Evolutionary conservation across 306 rosid species (phyloP), one percentile per base, ranked within the genome.

Genomic region (Cajanus cajan): DNA sequence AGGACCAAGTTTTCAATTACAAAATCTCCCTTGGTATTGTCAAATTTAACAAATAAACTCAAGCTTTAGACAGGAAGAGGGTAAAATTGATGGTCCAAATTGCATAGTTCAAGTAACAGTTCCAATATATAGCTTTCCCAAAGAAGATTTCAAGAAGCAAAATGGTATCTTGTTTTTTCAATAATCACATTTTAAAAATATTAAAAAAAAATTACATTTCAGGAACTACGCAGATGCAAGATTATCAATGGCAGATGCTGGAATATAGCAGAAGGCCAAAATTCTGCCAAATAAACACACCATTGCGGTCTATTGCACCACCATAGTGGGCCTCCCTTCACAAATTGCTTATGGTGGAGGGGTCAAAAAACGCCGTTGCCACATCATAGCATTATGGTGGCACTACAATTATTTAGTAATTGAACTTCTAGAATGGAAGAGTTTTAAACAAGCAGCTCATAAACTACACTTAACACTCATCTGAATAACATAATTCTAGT

Each of bases 1-100:
- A 62, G 54, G 52, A 80, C 57, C 43, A 43, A 15, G 19, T 80
- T 71, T 66, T 47, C 58, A 61, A 73, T 59, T 68, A 33, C 65
- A n/a, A 72, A 36, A 79, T 71, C 44, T 70, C 47, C 36, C 47
- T 74, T 24, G 58, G 21, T 64, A 18, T 70, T 55, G 34, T 66
- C 78, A 80, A 79, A 9, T 75, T 61, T 70, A 62, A 43, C 74
- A 68, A 59, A 54, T 33, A 58, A 64, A 65, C 55, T 39, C 73
- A 67, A 58, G 77, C 69, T 75, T 70, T 57, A 50, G 50, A 36
- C 34, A 33, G 33, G 40, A 25, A 40, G 76, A 63, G 44, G 79
- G 68, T 63, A 19, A 68, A 25, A 62, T 19, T 41, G 54, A 71
- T 25, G 39, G 79, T 11, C 67, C 54, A 73, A 51, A 74, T 37